phyloP scores from a whole-genome alignment of 2,329 filamentous ascomycete species.

The Epichloe aotearoae region DNA sequence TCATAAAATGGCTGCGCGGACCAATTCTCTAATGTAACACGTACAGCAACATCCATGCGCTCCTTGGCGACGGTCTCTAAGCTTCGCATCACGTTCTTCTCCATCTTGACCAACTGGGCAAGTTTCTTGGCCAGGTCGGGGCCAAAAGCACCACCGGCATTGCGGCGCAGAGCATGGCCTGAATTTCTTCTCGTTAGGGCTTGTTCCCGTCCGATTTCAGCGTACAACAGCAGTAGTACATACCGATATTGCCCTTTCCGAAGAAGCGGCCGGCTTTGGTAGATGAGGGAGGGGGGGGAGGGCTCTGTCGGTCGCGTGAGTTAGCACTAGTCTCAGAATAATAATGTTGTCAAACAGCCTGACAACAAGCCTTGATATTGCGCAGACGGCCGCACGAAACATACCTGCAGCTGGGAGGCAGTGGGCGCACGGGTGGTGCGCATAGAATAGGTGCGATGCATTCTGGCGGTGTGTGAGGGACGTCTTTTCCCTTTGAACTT shows the following conservation, averaged over 20 bases:
- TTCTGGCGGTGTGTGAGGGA: constrained; percentile 28
- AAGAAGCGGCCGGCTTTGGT: constrained; percentile 89
- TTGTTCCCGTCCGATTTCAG: not conserved
- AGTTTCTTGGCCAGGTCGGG: constrained; percentile 95
- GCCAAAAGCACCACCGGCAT: constrained; percentile 62
- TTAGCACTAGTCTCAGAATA: not conserved
- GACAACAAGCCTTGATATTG: not conserved
- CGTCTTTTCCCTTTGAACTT: constrained; percentile 6
- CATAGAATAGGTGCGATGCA: constrained; percentile 99
- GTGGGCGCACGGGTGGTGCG: constrained; percentile 93
- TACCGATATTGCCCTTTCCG: constrained; percentile 74
- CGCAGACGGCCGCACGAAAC: not conserved
- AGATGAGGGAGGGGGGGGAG: constrained; percentile 83
- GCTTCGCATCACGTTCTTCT: constrained; percentile 99
- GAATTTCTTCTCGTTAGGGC: not conserved
- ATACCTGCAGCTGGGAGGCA: constrained; percentile 58
- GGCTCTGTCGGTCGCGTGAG: constrained; percentile 49
- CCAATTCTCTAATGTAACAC: constrained; percentile 28
- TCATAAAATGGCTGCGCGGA: not conserved
- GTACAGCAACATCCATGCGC: constrained; percentile 91
- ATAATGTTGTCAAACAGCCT: not conserved
- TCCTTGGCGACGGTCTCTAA: constrained; percentile 90
- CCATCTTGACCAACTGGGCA: constrained; percentile 97
- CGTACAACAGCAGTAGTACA: constrained; percentile 25
- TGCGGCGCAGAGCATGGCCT: constrained; percentile 59